These are phyloP conservation scores for Moniliophthora roreri DNA, from an alignment of 1,284 basidiomycete genomes.

Conservation along the genomic window DNA sequence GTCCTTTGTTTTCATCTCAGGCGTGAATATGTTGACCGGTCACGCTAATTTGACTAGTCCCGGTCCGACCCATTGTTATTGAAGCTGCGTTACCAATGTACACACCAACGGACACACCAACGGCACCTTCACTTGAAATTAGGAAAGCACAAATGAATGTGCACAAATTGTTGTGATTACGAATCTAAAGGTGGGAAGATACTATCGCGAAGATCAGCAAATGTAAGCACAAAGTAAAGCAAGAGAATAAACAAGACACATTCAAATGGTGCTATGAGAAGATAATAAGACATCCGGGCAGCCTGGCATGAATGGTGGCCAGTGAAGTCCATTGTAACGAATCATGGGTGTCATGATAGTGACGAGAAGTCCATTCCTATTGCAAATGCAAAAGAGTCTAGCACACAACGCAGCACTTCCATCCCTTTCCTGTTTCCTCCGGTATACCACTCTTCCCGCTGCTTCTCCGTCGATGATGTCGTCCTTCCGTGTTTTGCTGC, in stretches of 20 bases:
- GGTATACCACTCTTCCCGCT: conserved; percentile 44
- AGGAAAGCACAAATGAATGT: too few species aligned
- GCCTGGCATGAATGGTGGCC: neutral
- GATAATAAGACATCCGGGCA: conserved; percentile 3
- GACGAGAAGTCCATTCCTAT: conserved; percentile 2
- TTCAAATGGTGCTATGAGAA: conserved; percentile 2
- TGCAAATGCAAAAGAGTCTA: conserved; percentile 22
- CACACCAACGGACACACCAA: too few species aligned
- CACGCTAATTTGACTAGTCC: too few species aligned
- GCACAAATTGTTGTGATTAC: neutral
- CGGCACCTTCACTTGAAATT: too few species aligned
- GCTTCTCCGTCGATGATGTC: conserved; percentile 52
- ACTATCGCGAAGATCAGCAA: conserved; percentile 13
- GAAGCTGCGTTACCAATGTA: too few species aligned
- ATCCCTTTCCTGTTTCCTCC: conserved; percentile 46
- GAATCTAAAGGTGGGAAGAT: conserved; percentile 11
- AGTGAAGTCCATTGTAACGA: conserved; percentile 7
- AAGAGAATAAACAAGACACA: conserved; percentile 10
- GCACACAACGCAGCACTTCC: conserved; percentile 64
- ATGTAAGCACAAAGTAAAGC: conserved; percentile 2
- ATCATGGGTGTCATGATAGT: neutral
- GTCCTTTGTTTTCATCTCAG: too few species aligned
- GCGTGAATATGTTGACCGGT: too few species aligned
- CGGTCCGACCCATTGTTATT: too few species aligned
- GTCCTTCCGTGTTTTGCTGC: conserved; percentile 31